These are phyloP conservation scores for Neonectria punicea DNA, from an alignment of 2,329 filamentous ascomycete species.

Conservation along the genomic window DNA sequence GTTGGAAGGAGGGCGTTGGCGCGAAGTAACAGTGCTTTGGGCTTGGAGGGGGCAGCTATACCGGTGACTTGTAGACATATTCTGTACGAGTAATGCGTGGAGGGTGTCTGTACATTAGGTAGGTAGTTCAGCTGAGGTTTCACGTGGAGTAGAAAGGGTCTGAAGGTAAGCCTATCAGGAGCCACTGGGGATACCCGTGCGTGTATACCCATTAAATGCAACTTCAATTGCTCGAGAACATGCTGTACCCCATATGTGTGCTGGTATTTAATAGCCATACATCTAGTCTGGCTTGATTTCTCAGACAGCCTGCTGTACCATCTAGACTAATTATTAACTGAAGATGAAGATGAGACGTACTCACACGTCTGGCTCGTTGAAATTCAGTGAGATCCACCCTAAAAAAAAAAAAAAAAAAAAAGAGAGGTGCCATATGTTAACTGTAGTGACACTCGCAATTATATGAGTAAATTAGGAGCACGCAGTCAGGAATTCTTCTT, in stretches of 20 bases:
- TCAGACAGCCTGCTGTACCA: too few relatives aligned
- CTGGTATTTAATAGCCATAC: background rate
- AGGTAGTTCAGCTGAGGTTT: background rate
- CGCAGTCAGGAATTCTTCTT: background rate
- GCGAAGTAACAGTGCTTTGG: conserved; percentile 39
- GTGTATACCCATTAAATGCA: background rate
- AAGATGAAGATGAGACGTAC: too few relatives aligned
- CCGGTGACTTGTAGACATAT: conserved; percentile 20
- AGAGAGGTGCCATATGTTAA: background rate
- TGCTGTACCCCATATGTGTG: background rate
- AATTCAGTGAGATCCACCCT: too few relatives aligned
- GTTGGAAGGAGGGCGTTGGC: conserved; percentile 75
- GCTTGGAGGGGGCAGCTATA: background rate
- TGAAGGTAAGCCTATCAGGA: background rate
- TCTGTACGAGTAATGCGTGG: conserved; percentile 19
- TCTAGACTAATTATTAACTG: too few relatives aligned
- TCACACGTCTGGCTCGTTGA: too few relatives aligned
- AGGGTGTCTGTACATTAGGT: background rate
- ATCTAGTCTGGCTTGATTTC: too few relatives aligned
- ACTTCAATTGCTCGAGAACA: background rate
- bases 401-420: too few relatives aligned
- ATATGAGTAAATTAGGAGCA: too few relatives aligned
- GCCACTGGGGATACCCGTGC: background rate
- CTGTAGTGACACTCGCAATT: background rate
- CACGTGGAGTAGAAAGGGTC: background rate